Conservation (phyloP, 176 grass and related monocot genomes). For the Lolium rigidum region DNA sequence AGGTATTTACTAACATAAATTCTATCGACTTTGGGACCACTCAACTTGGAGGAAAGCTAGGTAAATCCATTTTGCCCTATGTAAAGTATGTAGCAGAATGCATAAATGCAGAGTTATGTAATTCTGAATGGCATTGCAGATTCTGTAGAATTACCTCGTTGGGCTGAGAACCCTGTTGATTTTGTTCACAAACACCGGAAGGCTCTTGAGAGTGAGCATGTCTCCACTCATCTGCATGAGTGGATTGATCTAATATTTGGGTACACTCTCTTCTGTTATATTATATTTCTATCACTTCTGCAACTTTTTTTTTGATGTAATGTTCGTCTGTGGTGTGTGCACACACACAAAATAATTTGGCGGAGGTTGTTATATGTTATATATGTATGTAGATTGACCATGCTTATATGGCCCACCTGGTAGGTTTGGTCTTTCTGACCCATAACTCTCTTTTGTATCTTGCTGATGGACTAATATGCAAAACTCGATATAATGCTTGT, state of each 20-base stretch:
- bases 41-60: conserved; percentile 96
- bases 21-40: conserved; percentile 91
- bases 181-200: conserved; percentile 98
- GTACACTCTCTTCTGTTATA: conserved; percentile 46
- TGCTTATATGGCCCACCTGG: conserved; percentile 13
- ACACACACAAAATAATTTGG: conserved; percentile 16
- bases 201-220: conserved; percentile 97
- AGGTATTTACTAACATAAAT: conserved; percentile 87
- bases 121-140: conserved; percentile 59
- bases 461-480: conserved; percentile 17
- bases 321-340: conserved; percentile 1
- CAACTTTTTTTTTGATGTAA: neutral
- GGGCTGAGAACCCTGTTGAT: conserved; percentile 93
- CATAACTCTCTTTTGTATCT: conserved; percentile 7
- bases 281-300: conserved; percentile 21
- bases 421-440: conserved; percentile 18
- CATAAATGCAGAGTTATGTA: conserved; percentile 15
- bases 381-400: neutral
- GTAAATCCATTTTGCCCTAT: conserved; percentile 49
- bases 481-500: neutral
- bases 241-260: conserved; percentile 99
- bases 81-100: conserved; percentile 23
- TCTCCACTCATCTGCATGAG: conserved; percentile 92
- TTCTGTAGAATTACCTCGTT: conserved; percentile 88
- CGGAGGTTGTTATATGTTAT: neutral